Percentiles rank a stretch among this genome's conserved stretches.
Evolutionary conservation across 352 stramenopile genomes (phyloP).

Genomic region (Saprolegnia diclina): DNA sequence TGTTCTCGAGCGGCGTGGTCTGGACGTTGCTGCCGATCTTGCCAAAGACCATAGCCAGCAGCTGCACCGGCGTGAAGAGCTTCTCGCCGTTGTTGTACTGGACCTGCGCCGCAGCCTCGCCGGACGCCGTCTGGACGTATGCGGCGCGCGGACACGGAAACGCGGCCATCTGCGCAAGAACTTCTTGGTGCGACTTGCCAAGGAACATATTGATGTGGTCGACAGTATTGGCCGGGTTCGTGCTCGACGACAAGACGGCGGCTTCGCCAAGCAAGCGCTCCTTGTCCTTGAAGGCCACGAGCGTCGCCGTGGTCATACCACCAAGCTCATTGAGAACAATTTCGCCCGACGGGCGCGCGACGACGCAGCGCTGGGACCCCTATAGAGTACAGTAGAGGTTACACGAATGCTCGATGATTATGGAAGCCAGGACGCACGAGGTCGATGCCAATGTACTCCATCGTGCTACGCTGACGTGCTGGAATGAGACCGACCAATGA

Average conservation of each 20-base stretch:
- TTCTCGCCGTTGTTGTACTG: constrained; percentile 45
- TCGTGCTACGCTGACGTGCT: background rate
- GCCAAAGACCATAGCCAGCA: constrained; percentile 70
- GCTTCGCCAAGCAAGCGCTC: constrained; percentile 80
- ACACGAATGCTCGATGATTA: constrained; percentile 13
- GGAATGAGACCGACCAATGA: constrained; percentile 1
- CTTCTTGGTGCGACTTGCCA: constrained; percentile 41
- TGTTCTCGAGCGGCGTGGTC: constrained; percentile 29
- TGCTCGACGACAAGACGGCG: constrained; percentile 76
- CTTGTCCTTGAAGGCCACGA: constrained; percentile 84
- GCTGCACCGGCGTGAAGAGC: constrained; percentile 65
- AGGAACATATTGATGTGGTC: constrained; percentile 60
- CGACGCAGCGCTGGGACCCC: constrained; percentile 73
- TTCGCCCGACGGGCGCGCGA: constrained; percentile 60
- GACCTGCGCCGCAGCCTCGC: constrained; percentile 46
- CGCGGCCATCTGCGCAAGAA: constrained; percentile 37
- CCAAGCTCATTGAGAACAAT: constrained; percentile 87
- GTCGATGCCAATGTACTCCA: constrained; percentile 60
- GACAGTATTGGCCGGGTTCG: constrained; percentile 80
- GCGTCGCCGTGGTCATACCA: constrained; percentile 75
- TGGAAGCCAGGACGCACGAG: constrained; percentile 44
- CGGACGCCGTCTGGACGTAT: constrained; percentile 35
- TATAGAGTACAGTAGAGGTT: constrained; percentile 21
- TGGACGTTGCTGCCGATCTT: constrained; percentile 51
- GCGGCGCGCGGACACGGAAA: constrained; percentile 46